Percentiles rank a stretch among this genome's conserved stretches.
Evolutionary conservation across 2,329 filamentous ascomycete genomes (phyloP).

Genomic region (Monilinia fructigena): DNA sequence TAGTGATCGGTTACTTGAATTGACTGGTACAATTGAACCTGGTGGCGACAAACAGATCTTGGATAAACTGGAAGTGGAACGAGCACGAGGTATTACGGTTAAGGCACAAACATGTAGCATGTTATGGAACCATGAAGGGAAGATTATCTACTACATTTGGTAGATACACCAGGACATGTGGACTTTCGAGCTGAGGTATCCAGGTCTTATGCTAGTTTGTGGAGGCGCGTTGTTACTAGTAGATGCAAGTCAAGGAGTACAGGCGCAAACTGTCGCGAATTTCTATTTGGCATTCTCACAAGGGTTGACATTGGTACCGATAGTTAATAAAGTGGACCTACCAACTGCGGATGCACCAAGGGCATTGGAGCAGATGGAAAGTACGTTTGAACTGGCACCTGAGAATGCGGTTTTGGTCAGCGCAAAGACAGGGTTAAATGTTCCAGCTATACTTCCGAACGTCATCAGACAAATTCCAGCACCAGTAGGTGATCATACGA

Average conservation of each 20-base stretch:
- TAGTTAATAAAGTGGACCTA: constrained; percentile 96
- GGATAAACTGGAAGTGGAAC: constrained; percentile 94
- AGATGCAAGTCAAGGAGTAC: constrained; percentile 93
- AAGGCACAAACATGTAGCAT: constrained; percentile 99
- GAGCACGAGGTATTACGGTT: constrained; percentile 94
- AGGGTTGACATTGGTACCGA: constrained; percentile 79
- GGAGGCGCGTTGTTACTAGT: constrained; percentile 89
- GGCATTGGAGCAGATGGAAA: constrained; percentile 81
- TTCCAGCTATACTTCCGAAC: constrained; percentile 75
- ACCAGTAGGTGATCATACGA: constrained; percentile 69
- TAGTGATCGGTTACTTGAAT: constrained; percentile 85
- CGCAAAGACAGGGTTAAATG: constrained; percentile 90
- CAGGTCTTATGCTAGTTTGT: constrained; percentile 88
- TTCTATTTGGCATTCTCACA: constrained; percentile 97
- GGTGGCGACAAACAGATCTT: constrained; percentile 92
- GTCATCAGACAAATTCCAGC: constrained; percentile 83
- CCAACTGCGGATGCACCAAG: constrained; percentile 83
- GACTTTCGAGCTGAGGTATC: constrained; percentile 97
- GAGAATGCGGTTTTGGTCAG: constrained; percentile 75
- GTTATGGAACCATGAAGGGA: constrained; percentile 82
- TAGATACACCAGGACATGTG: constrained; percentile 96
- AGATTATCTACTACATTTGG: constrained; percentile 91
- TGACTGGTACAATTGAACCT: constrained; percentile 87
- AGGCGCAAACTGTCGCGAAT: constrained; percentile 97
- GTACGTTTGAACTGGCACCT: constrained; percentile 83